phyloP scores from a whole-genome alignment of 1,284 basidiomycete genomes.

The Pseudozyma pruni region DNA sequence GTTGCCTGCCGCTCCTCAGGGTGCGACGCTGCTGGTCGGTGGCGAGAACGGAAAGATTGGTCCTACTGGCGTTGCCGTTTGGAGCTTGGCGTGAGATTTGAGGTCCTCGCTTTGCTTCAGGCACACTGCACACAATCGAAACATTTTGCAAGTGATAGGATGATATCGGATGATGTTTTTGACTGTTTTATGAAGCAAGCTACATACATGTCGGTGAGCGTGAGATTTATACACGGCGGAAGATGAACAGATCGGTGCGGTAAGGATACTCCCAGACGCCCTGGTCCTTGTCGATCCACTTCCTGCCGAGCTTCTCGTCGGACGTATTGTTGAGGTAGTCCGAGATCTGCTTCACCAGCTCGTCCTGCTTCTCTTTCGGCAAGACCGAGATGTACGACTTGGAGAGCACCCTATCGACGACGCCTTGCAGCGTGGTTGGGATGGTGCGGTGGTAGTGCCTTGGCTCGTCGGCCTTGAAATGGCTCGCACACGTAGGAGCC shows the following conservation, averaged over 20 bases:
- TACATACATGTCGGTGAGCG: too few species aligned
- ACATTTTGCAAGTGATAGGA: neutral
- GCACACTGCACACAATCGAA: too few species aligned
- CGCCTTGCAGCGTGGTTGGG: constrained; percentile 54
- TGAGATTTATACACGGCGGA: constrained; percentile 31
- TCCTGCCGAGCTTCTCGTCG: constrained; percentile 45
- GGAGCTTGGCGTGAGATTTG: constrained; percentile 20
- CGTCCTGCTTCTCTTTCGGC: constrained; percentile 35
- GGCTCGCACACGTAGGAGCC: constrained; percentile 19
- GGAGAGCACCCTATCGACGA: constrained; percentile 49
- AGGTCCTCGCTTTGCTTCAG: too few species aligned
- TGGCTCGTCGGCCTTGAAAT: constrained; percentile 42
- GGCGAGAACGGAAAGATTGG: constrained; percentile 28
- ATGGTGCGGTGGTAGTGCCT: constrained; percentile 46
- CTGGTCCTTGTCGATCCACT: constrained; percentile 59
- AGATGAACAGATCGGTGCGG: constrained; percentile 48
- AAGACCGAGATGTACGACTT: constrained; percentile 62
- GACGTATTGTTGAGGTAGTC: constrained; percentile 32
- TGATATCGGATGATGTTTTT: neutral
- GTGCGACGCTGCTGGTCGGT: constrained; percentile 31
- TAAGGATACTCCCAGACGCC: constrained; percentile 61
- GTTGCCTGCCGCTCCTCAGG: constrained; percentile 30
- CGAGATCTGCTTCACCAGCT: constrained; percentile 26
- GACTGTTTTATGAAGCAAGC: too few species aligned
- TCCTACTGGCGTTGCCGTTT: constrained; percentile 30